Base-by-base conservation (phyloP, 2,329 filamentous ascomycete genomes). In the Stagonosporopsis tanaceti region DNA sequence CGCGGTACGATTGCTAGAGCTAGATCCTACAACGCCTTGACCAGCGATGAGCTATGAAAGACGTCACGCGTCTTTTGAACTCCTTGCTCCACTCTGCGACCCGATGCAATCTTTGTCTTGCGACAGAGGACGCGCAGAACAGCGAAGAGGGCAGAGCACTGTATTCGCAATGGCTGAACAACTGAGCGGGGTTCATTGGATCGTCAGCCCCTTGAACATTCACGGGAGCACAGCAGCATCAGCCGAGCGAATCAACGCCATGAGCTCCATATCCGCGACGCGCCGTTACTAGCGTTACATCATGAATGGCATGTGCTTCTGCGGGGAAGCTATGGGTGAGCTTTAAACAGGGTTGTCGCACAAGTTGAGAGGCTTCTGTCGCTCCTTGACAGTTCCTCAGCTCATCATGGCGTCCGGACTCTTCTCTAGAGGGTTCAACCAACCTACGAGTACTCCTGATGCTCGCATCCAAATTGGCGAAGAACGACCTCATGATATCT, bases 401-500 rank as follows among this genome's bases (percentile, higher is more conserved):
- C 24, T 41, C 45, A 47, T 14, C 4, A 59, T 59, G 56, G 50
- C 56, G 35, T 59, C 56, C 46, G 56, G 56, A 50, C 41, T 53
- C 8, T 59, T 59, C 41, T 47, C 50, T 11, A 30, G 37, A 22
- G 37, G 40, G 28, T 50, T 50, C n/a, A 46, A 41, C 7, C 45
- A 59, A 8, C 56, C 50, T 15, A 47, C 50, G 7, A 57, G 63
- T 34, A 64, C 64, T 32, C 73, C 72, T 32, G 71, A 73, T 62
- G 60, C 74, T 35, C 67, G 69, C 47, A 50, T 74, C 14, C 73
- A 73, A 41, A 40, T 75, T 24, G 69, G 62, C 3, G 71, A 76
- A 53, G 65, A 70, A 37, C 58, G 66, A 48, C 70, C 73, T 8
- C 68, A 71, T 47, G 69, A 73, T 45, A 70, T 75, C 52, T 75